Conservation (phyloP, 768 basidiomycete genomes). For the Saitozyma podzolica region DNA sequence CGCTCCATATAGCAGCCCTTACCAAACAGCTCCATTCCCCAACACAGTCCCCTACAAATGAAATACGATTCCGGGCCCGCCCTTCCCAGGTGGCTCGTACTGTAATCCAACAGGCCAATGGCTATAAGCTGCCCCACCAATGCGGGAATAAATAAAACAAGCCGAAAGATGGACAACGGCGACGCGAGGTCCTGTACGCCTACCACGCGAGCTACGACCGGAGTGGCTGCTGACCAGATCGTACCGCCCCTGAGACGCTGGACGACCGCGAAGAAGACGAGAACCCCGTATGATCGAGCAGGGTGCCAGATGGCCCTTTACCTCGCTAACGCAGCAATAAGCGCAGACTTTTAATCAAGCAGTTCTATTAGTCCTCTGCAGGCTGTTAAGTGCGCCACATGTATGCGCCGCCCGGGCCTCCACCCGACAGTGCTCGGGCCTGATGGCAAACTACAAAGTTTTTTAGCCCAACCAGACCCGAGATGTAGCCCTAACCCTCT, state of each 20-base stretch:
- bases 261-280: slow-evolving; percentile 47
- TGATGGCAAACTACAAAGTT: too few species aligned
- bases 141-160: slow-evolving; percentile 31
- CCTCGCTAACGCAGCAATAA: too few species aligned
- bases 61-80: slow-evolving; percentile 31
- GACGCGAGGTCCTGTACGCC: slow-evolving; percentile 55
- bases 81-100: slow-evolving; percentile 21
- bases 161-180: slow-evolving; percentile 42
- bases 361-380: too few species aligned
- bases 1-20: slow-evolving; percentile 27
- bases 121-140: slow-evolving; percentile 44
- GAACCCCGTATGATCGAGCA: slow-evolving; percentile 44
- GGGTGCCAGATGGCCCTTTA: slow-evolving; percentile 47
- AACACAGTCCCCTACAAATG: slow-evolving; percentile 40
- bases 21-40: slow-evolving; percentile 20
- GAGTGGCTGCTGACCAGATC: slow-evolving; percentile 67
- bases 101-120: slow-evolving; percentile 34
- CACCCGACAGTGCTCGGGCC: too few species aligned
- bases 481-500: too few species aligned
- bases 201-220: slow-evolving; percentile 63
- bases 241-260: slow-evolving; percentile 62
- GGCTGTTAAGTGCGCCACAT: too few species aligned
- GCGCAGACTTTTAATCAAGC: too few species aligned
- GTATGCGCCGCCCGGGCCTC: too few species aligned
- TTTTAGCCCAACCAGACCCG: too few species aligned